A percentile compares a stretch with the other conserved stretches of the same genome.
Evolutionary conservation across 2,329 filamentous ascomycete genomes (phyloP).

Genomic region (Apiospora hydei): DNA sequence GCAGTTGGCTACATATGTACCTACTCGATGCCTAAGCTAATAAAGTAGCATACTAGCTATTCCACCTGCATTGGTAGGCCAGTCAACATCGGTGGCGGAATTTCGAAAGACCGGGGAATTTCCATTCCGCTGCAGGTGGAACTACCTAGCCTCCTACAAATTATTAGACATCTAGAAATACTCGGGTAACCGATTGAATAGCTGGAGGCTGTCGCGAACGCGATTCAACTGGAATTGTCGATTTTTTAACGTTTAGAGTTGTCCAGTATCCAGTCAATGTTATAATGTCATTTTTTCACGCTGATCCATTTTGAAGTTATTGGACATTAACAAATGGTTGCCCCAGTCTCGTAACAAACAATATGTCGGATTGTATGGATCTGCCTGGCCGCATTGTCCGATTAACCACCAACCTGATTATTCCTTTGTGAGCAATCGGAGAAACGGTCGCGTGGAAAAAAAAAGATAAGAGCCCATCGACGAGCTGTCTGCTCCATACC

Average conservation of each 20-base stretch:
- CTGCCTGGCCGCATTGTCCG: conserved; percentile 10
- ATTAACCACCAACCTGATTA: conserved; percentile 12
- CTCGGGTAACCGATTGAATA: background rate
- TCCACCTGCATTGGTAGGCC: no score
- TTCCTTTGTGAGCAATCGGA: conserved; percentile 16
- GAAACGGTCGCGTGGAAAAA: background rate
- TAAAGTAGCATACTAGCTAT: no score
- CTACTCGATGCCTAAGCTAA: no score
- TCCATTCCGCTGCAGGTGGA: background rate
- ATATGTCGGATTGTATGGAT: conserved; percentile 20
- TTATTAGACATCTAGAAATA: background rate
- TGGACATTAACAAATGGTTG: background rate
- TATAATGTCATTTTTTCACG: background rate
- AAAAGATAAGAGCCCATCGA: background rate
- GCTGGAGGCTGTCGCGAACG: background rate
- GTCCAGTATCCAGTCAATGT: background rate
- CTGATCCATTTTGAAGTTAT: background rate
- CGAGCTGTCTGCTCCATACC: background rate
- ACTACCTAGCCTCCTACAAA: background rate
- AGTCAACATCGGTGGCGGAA: background rate
- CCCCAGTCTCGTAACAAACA: background rate
- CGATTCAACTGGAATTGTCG: background rate
- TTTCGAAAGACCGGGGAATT: conserved; percentile 12
- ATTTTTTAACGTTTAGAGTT: background rate
- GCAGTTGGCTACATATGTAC: no score